Conservation (phyloP, 306 rosid genomes). For the Parietaria judaica region DNA sequence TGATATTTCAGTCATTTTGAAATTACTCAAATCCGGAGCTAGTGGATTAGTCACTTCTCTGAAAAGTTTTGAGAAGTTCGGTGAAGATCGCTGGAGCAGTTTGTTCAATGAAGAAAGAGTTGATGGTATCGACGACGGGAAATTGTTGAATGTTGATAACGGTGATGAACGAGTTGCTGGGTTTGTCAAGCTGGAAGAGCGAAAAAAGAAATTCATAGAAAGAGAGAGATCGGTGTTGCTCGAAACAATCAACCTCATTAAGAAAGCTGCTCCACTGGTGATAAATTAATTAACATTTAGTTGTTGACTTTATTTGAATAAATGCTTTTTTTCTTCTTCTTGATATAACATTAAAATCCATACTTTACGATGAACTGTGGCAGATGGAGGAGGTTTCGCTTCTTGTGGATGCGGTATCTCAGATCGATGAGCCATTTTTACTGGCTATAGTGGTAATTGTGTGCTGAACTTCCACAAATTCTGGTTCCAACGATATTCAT, state of each 20-base stretch:
- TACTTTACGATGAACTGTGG: slow-evolving; percentile 34
- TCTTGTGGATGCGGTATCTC: slow-evolving; percentile 82
- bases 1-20: slow-evolving; percentile 23
- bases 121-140: slow-evolving; percentile 14
- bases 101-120: slow-evolving; percentile 31
- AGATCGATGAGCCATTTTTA: slow-evolving; percentile 91
- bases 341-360: slow-evolving; percentile 19
- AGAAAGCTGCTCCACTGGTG: slow-evolving; percentile 99
- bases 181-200: slow-evolving; percentile 69
- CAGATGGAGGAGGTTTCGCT: slow-evolving; percentile 99
- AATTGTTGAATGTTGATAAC: slow-evolving; percentile 22
- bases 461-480: slow-evolving; percentile 98
- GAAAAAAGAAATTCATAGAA: slow-evolving; percentile 57
- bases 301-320: slow-evolving; percentile 43
- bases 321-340: slow-evolving; percentile 18
- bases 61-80: slow-evolving; percentile 40
- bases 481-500: slow-evolving; percentile 95
- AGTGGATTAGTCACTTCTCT: slow-evolving; percentile 69
- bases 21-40: slow-evolving; percentile 56
- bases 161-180: slow-evolving; percentile 47
- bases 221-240: slow-evolving; percentile 59
- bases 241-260: slow-evolving; percentile 60
- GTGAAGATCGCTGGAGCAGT: slow-evolving; percentile 35
- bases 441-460: slow-evolving; percentile 99
- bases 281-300: slow-evolving; percentile 79